Evolutionary conservation across 345 rosid genomes (phyloP).

Genomic region (Citrus glauca): DNA sequence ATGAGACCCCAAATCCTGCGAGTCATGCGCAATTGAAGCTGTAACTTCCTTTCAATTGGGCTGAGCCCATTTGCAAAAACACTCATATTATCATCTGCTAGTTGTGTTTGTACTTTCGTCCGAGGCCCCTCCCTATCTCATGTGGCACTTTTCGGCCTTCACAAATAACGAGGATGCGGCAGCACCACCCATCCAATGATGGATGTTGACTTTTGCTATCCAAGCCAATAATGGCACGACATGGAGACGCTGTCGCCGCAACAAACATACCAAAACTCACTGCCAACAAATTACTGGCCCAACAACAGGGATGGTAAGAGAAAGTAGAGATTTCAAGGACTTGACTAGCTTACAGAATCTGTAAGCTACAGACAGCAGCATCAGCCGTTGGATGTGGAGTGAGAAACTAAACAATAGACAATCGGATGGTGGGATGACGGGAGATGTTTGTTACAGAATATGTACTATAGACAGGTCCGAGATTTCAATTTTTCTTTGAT

Average conservation of each 20-base stretch:
- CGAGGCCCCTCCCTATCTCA: no score
- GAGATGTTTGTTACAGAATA: no score
- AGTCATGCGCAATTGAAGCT: background rate
- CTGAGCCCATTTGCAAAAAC: background rate
- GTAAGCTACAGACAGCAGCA: no score
- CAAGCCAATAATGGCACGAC: background rate
- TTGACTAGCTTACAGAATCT: no score
- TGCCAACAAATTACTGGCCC: background rate
- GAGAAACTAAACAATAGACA: no score
- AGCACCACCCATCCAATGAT: slow-evolving; percentile 18
- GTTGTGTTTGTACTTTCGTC: no score
- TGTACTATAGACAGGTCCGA: no score
- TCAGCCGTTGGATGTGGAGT: no score
- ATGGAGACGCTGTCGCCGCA: background rate
- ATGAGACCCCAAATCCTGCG: background rate
- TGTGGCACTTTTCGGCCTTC: background rate
- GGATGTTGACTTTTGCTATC: slow-evolving; percentile 16
- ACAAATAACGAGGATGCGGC: slow-evolving; percentile 12
- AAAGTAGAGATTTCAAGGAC: background rate
- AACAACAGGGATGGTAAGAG: background rate
- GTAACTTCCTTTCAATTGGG: background rate
- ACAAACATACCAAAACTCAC: background rate
- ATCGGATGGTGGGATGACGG: no score
- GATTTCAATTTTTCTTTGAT: background rate
- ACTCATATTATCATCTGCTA: no score